These are phyloP conservation scores for Geotrichum ghanense DNA, from an alignment of 805 yeast species.

Conservation along the genomic window DNA sequence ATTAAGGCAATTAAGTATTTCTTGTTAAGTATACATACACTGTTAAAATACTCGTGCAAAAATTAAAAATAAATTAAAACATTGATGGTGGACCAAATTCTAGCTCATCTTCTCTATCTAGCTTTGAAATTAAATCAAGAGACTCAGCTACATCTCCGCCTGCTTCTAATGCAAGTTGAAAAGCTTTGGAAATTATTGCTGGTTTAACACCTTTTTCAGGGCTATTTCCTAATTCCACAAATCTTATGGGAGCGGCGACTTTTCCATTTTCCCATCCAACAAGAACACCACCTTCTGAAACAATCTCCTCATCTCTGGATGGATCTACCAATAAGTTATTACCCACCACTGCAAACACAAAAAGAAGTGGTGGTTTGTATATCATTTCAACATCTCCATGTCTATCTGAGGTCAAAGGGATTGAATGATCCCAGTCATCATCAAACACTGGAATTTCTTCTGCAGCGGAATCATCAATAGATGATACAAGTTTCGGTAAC, in stretches of 20 bases:
- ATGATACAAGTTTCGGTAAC: constrained; percentile 61
- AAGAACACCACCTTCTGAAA: constrained; percentile 72
- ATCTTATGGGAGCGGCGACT: constrained; percentile 62
- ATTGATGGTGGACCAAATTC: neutral
- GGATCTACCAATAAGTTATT: constrained; percentile 70
- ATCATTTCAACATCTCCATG: constrained; percentile 18
- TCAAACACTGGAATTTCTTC: constrained; percentile 87
- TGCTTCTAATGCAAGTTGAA: constrained; percentile 44
- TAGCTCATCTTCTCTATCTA: constrained; percentile 6
- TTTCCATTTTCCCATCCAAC: constrained; percentile 59
- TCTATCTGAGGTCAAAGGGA: constrained; percentile 27
- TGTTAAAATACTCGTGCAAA: no score
- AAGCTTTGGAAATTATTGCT: constrained; percentile 35
- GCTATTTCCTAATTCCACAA: constrained; percentile 48
- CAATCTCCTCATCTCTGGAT: constrained; percentile 77
- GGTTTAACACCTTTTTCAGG: constrained; percentile 13
- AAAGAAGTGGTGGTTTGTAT: constrained; percentile 63
- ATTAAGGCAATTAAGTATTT: no score
- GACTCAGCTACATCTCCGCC: constrained; percentile 56
- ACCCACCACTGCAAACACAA: constrained; percentile 70
- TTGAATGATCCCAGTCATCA: constrained; percentile 69
- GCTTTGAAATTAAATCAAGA: constrained; percentile 21
- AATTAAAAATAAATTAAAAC: neutral
- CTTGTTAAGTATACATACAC: no score
- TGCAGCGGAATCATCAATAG: constrained; percentile 47